Evolutionary conservation across 2,329 filamentous ascomycete species (phyloP).

Genomic region (Penicillium sp.): DNA sequence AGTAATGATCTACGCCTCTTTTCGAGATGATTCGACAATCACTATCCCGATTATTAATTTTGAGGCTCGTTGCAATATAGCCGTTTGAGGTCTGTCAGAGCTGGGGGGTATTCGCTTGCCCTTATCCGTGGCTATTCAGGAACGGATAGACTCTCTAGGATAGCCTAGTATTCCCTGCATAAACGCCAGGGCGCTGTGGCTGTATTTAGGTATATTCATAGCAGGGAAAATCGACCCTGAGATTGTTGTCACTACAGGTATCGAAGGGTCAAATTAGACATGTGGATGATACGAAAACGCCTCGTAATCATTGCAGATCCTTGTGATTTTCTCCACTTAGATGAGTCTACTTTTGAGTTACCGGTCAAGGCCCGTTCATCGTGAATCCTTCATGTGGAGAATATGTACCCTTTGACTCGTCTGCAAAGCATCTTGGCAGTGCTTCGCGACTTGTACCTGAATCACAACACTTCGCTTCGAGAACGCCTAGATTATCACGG

Average conservation of each 20-base stretch:
- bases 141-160: neutral
- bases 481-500: neutral
- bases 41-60: neutral
- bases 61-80: neutral
- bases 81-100: neutral
- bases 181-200: neutral
- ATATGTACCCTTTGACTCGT: neutral
- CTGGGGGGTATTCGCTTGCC: neutral
- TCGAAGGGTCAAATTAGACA: neutral
- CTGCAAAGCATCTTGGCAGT: conserved; percentile 5
- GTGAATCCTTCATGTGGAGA: conserved; percentile 11
- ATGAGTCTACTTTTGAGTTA: neutral
- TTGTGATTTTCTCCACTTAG: neutral
- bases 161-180: neutral
- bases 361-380: neutral
- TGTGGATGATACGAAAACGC: neutral
- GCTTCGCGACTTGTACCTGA: neutral
- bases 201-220: too few relatives aligned
- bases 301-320: conserved; percentile 19
- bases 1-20: neutral
- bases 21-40: neutral
- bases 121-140: conserved; percentile 6
- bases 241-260: too few relatives aligned
- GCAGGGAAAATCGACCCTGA: too few relatives aligned
- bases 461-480: neutral